A percentile compares a stretch with the other conserved stretches of the same genome.
phyloP scores from a whole-genome alignment of 2,329 filamentous ascomycete species.

The Epichloe sp. region DNA sequence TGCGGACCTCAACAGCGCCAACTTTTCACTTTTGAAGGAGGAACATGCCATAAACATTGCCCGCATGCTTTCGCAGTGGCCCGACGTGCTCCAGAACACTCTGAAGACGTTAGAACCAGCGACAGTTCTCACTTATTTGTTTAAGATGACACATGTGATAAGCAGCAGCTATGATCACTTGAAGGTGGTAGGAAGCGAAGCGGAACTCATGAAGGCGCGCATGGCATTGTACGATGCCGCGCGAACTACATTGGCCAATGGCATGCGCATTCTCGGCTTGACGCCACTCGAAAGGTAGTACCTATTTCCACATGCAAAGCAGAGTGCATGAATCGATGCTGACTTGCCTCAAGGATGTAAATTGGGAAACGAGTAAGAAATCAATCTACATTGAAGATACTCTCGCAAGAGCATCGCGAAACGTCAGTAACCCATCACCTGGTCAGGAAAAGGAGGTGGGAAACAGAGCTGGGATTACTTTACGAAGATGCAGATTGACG shows the following conservation, averaged over 20 bases:
- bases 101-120: slow-evolving; percentile 71
- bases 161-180: slow-evolving; percentile 74
- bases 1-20: slow-evolving; percentile 47
- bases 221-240: slow-evolving; percentile 55
- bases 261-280: slow-evolving; percentile 70
- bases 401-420: background rate
- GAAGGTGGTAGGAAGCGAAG: slow-evolving; percentile 68
- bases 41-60: slow-evolving; percentile 60
- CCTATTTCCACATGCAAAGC: background rate
- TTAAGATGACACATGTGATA: slow-evolving; percentile 74
- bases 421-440: too few relatives aligned
- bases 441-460: background rate
- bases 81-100: slow-evolving; percentile 73
- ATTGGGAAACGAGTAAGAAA: background rate
- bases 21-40: slow-evolving; percentile 57
- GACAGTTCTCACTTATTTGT: slow-evolving; percentile 46
- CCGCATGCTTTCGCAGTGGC: slow-evolving; percentile 69
- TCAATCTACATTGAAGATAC: too few relatives aligned
- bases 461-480: too few relatives aligned
- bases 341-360: slow-evolving; percentile 4
- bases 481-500: too few relatives aligned
- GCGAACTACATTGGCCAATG: slow-evolving; percentile 64
- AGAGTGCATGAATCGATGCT: background rate
- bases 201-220: slow-evolving; percentile 44
- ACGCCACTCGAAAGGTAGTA: slow-evolving; percentile 52